Evolutionary conservation across 1,284 basidiomycete genomes (phyloP).

Genomic region (Heterobasidion irregulare): DNA sequence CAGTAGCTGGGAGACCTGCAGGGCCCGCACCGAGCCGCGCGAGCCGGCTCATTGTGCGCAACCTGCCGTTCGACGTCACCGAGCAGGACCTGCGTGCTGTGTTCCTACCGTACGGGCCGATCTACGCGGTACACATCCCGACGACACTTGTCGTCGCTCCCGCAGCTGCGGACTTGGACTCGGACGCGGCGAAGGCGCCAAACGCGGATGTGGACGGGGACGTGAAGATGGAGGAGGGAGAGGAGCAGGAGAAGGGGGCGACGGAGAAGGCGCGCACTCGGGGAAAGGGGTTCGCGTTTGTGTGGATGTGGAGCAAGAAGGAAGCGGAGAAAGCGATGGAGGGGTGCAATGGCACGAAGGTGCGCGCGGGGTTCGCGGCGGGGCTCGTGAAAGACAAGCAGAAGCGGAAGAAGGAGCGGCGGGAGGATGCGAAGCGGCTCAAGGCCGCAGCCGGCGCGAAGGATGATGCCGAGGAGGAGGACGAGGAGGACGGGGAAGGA

Average conservation of each 20-base stretch:
- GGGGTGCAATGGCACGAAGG: constrained; percentile 73
- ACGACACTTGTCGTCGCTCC: constrained; percentile 13
- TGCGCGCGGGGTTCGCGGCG: constrained; percentile 62
- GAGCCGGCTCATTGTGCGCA: constrained; percentile 87
- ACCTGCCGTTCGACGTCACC: constrained; percentile 78
- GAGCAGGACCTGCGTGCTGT: constrained; percentile 83
- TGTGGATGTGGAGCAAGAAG: constrained; percentile 86
- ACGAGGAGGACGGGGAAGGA: constrained; percentile 26
- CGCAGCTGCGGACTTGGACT: constrained; percentile 7
- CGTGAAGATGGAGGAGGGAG: constrained; percentile 13
- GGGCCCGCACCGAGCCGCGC: constrained; percentile 52
- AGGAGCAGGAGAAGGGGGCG: constrained; percentile 7
- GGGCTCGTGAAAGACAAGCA: constrained; percentile 64
- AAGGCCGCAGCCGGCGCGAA: constrained; percentile 20
- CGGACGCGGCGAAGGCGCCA: background rate
- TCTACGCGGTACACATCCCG: constrained; percentile 86
- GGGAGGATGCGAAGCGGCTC: constrained; percentile 49
- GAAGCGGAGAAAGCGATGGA: constrained; percentile 85
- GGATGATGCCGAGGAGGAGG: constrained; percentile 22
- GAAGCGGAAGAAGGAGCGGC: constrained; percentile 62
- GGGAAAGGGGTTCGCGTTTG: constrained; percentile 88
- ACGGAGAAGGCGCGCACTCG: constrained; percentile 15
- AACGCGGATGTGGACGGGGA: constrained; percentile 23
- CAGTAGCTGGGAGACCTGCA: constrained; percentile 19
- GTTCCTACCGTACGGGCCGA: constrained; percentile 86